phyloP scores from a whole-genome alignment of 163 green algal species.

The Chloromonas sp. region DNA sequence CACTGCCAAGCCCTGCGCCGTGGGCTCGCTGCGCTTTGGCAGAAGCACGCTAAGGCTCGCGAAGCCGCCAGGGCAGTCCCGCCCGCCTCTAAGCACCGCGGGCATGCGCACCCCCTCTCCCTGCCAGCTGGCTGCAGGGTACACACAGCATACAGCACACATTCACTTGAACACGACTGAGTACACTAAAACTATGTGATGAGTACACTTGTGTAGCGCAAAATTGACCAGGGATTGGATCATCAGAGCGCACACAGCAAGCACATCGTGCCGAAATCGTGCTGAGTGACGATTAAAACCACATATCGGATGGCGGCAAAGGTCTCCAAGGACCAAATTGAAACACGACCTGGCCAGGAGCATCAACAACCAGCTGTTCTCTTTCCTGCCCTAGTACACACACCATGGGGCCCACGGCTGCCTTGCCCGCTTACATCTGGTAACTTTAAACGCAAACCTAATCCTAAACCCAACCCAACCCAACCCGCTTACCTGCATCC shows the following conservation, averaged over 20 bases:
- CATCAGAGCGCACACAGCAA: too few species aligned
- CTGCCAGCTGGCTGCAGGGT: neutral
- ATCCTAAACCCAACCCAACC: neutral
- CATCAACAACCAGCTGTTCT: neutral
- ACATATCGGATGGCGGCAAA: too few species aligned
- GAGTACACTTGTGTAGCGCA: neutral
- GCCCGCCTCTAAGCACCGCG: neutral
- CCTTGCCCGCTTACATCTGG: neutral
- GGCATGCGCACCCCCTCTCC: neutral
- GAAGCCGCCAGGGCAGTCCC: neutral
- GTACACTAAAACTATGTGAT: neutral
- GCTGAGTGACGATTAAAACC: too few species aligned
- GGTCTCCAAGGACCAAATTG: too few species aligned
- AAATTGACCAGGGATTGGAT: neutral
- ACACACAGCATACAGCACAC: too few species aligned
- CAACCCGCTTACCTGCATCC: neutral
- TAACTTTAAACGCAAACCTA: neutral
- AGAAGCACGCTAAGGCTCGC: neutral
- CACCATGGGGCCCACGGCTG: too few species aligned
- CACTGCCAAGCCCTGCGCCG: neutral
- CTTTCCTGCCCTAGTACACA: too few species aligned
- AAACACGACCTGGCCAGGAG: neutral
- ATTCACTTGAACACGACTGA: too few species aligned
- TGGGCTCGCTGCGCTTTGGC: neutral
- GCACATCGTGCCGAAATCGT: too few species aligned